Base-by-base conservation (phyloP, 192 early-diverging fungal species). In the Phlyctochytrium arcticum region DNA sequence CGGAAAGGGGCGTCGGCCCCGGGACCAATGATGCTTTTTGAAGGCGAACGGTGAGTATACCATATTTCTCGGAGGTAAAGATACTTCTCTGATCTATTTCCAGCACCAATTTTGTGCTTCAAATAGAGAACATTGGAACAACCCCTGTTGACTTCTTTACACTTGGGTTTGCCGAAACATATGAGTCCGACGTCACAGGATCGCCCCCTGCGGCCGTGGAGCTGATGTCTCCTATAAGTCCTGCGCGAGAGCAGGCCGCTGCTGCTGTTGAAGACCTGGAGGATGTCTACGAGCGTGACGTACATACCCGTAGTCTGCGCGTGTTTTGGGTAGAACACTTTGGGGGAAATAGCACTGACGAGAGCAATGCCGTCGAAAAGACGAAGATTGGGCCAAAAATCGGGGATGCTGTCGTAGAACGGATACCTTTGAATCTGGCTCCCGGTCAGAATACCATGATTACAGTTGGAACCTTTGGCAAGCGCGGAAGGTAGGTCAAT, bases 11-110 rank as follows among this genome's bases (percentile, higher is more conserved):
- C 87, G 72, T 26, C 69, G 72, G n/a, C 69, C 73, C 64, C 87
- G 58, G 78, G 82, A 44, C 88, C 90, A 6, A 62, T 90, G 15
- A 92, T 91, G 88, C 57, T 92, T 8, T 92, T 87, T 61, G 90
- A 93, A 55, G 91, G 91, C 31, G 91, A 92, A 73, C 71, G 73
- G 88, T 91, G 73, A 29, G 71, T 58, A 35, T 30, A 46, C 34
- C n/a, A 9, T 35, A 36, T 7, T 10, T 1, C 12, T 44, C 39
- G 21, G 21, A 44, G 39, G 12, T 44, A 44, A 44, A 44, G 21
- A 2, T 44, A n/a, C 21, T 2, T 44, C 6, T 51, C 62, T 6
- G 17, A 12, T 44, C 54, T 19, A 9, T 21, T 47, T 60, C 9
- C 59, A 90, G 87, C 48, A 80, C 87, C 2, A 63, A 65, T 0